Conservation (phyloP, 2,329 filamentous ascomycete genomes). For the Arthrobotrys sphaeroides region DNA sequence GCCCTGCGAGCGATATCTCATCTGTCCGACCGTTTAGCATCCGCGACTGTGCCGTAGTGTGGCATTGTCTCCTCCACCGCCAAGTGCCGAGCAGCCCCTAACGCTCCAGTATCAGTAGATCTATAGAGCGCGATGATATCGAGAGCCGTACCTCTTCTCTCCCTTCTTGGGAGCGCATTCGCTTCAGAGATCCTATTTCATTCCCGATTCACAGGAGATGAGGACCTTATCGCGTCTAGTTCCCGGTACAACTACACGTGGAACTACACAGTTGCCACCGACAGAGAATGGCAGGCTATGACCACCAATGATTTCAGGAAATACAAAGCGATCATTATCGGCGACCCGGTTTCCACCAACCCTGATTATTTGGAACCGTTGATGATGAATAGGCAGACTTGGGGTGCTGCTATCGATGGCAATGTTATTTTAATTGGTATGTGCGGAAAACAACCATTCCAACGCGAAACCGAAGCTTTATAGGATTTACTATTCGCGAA, state of each 20-base stretch:
- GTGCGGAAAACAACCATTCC: neutral
- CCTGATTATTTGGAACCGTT: conserved; percentile 57
- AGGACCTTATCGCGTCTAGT: conserved; percentile 22
- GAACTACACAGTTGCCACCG: conserved; percentile 55
- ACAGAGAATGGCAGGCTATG: conserved; percentile 61
- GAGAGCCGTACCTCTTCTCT: conserved; percentile 11
- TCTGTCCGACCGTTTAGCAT: neutral
- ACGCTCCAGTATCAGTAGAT: neutral
- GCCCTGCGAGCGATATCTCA: neutral
- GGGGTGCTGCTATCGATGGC: conserved; percentile 62
- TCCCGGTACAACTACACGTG: conserved; percentile 19
- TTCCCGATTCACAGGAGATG: conserved; percentile 19
- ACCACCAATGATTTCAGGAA: conserved; percentile 63
- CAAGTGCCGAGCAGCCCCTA: neutral
- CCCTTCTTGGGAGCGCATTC: neutral
- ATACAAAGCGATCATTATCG: conserved; percentile 64
- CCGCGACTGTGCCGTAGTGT: neutral
- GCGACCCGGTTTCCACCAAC: conserved; percentile 61
- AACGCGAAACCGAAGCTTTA: too few species aligned
- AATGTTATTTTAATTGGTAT: conserved; percentile 63
- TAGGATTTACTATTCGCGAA: too few species aligned
- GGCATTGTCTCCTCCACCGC: neutral
- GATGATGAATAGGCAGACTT: conserved; percentile 60
- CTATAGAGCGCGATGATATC: neutral
- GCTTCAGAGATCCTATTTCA: conserved; percentile 46